Conservation (phyloP, 768 basidiomycete genomes). For the Leucogyrophana mollusca region DNA sequence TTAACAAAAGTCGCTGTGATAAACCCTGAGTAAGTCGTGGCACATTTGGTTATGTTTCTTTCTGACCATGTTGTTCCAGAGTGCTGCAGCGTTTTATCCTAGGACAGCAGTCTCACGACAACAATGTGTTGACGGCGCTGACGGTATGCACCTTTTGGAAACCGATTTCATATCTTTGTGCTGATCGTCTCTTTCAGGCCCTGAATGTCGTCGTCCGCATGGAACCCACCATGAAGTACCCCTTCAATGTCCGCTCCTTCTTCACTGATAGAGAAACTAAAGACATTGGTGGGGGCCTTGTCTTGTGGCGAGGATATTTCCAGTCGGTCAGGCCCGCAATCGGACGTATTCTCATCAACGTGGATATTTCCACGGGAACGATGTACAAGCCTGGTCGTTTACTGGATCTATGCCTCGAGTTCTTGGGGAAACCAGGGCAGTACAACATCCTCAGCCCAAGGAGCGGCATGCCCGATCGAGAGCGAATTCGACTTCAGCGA, state of each 20-base stretch:
- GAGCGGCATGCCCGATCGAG: slow-evolving; percentile 46
- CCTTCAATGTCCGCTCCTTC: slow-evolving; percentile 75
- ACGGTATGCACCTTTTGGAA: slow-evolving; percentile 39
- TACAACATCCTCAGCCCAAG: slow-evolving; percentile 38
- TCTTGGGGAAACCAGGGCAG: slow-evolving; percentile 35
- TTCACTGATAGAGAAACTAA: slow-evolving; percentile 58
- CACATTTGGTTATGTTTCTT: slow-evolving; percentile 16
- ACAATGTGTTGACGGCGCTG: slow-evolving; percentile 63
- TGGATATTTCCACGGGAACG: slow-evolving; percentile 75
- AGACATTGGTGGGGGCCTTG: slow-evolving; percentile 59
- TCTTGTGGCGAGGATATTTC: slow-evolving; percentile 80
- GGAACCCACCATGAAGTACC: slow-evolving; percentile 65
- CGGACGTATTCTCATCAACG: slow-evolving; percentile 64
- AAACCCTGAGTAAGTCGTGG: slow-evolving; percentile 47
- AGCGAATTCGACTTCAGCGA: slow-evolving; percentile 50
- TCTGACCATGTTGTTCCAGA: slow-evolving; percentile 33
- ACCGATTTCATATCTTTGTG: background rate
- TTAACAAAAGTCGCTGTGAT: slow-evolving; percentile 59
- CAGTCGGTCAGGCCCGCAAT: slow-evolving; percentile 73
- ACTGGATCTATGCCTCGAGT: slow-evolving; percentile 56
- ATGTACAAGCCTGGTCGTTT: slow-evolving; percentile 71
- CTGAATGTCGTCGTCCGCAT: slow-evolving; percentile 75
- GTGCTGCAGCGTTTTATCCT: slow-evolving; percentile 61
- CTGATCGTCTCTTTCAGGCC: slow-evolving; percentile 40
- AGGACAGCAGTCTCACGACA: slow-evolving; percentile 68